Evolutionary conservation across 2,329 filamentous ascomycete species (phyloP), one percentile per base, ranked within the genome.

Genomic region (Alternaria gansuensis): DNA sequence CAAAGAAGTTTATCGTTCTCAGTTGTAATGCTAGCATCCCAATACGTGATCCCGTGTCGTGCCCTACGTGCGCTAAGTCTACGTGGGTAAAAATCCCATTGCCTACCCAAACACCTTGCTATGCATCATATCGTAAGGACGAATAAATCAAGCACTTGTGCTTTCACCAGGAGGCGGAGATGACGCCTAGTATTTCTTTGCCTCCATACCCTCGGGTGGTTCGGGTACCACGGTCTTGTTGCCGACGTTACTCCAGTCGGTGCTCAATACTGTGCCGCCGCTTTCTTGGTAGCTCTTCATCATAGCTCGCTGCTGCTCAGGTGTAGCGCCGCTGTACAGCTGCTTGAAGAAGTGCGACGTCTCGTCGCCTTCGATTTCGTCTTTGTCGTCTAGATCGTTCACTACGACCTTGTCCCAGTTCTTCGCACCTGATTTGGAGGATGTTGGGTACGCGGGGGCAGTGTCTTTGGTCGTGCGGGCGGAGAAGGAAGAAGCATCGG

Each of bases 211-310:
- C 45, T 93, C 89, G 0, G 92, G 92, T 8, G 92, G 90, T 34
- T 82, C 78, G 0, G 88, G 90, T 74, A 91, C 86, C 26, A 97
- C 90, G 24, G 80, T 89, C 17, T 86, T 87, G 63, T 83, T 85
- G 50, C 87, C 86, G 21, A 97, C 94, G 62, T 96, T 90, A 9
- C 81, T 79, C 95, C 95, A 99, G 75, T 94, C 92, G 0, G 95
- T 99, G 77, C 92, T 97, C 49, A 99, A 81, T 3, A 91, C 86
- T 0, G 95, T 99, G 4, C 95, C 95, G 68, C 96, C 95, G 77
- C 93, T 97, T 82, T 99, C 94, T 13, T 88, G 84, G 72, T 92
- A 98, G 74, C 92, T 96, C 86, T 99, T 99, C 87, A 96, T 92
- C 95, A 99, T 99, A 8, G 95, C 95, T 2, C 93, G 87, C 73